Percentiles rank a stretch among this genome's conserved stretches.
Conservation (phyloP, 139 green algal species). For the Zygnema cylindricum region DNA sequence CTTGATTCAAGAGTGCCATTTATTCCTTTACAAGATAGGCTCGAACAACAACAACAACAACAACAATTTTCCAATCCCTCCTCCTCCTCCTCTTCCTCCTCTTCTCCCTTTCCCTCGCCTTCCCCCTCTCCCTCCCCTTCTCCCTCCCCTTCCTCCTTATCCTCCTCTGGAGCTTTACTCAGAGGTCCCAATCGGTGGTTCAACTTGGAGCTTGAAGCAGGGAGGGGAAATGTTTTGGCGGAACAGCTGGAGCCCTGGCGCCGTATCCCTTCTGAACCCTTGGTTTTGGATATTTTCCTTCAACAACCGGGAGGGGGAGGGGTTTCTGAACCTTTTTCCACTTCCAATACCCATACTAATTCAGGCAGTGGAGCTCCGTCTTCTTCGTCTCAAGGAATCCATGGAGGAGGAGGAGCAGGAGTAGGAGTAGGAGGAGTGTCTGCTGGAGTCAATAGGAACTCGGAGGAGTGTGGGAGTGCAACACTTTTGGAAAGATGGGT, state of each 20-base stretch:
- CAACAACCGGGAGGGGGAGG: not conserved
- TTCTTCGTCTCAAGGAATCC: not conserved
- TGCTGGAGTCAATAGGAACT: not conserved
- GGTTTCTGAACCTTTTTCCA: not conserved
- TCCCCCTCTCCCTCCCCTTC: not conserved
- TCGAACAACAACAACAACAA: not conserved
- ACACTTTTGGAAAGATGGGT: slow-evolving; percentile 53
- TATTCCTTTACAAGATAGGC: not conserved
- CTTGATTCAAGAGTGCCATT: slow-evolving; percentile 27
- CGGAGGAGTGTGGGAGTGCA: not conserved
- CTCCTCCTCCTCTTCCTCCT: not conserved
- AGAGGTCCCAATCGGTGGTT: slow-evolving; percentile 45
- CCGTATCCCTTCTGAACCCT: not conserved
- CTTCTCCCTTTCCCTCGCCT: not conserved
- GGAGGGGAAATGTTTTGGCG: not conserved
- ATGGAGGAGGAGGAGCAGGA: slow-evolving; percentile 18
- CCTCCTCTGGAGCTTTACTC: not conserved
- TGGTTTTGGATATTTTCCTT: slow-evolving; percentile 49
- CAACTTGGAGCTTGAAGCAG: slow-evolving; percentile 49
- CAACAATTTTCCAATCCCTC: not conserved
- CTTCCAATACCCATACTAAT: no score
- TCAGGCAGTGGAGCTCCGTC: not conserved
- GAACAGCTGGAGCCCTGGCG: slow-evolving; percentile 41
- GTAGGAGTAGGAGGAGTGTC: not conserved
- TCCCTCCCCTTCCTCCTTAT: not conserved